Base-by-base conservation (phyloP, 2,329 filamentous ascomycete species). In the Ceratocystis eucalypticola region DNA sequence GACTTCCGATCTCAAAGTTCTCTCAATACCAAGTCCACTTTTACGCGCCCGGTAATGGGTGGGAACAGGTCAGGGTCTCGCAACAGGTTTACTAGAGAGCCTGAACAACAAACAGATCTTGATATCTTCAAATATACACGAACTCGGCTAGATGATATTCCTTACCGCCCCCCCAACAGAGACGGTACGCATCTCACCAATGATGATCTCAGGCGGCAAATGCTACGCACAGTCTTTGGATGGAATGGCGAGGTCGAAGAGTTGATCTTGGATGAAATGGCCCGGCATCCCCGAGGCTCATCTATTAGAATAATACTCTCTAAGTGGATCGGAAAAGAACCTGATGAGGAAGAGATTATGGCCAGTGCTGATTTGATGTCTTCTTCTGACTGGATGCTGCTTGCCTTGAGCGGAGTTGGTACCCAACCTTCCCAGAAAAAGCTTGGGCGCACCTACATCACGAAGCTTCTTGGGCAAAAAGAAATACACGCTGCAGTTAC, bases 321-420 rank as follows among this genome's bases (percentile, higher is more conserved):
- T 1, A 96, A 95, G 75, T 99, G 94, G 94, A 82, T 99, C 0
- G 91, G 92, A 15, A 89, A 96, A 69, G 84, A 90, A 46, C 62
- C 63, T 0, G 86, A 91, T 68, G 82, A 87, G 0, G 91, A 96
- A 71, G 82, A 91, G 50, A 89, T 96, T 83, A 82, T 86, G 10
- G 85, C 89, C 1, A 89, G 85, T 55, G 88, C 91, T 0, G 86
- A 93, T 70, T 88, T 89, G n/a, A 92, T 94, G 82, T 93, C 91
- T 8, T 91, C 89, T 1, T 89, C 90, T 0, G 94, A 97, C 75
- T 99, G 94, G 94, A 96, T 99, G 91, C 78, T 97, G 67, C 79
- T 99, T 45, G 93, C 94, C 10, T 77, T 99, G 64, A 96, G 90
- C 72, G 89, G 90, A 50, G 95, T 97, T 76, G 91, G 89, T 64